Evolutionary conservation across 331 rosid genomes (phyloP).

Genomic region (Arachis monticola): DNA sequence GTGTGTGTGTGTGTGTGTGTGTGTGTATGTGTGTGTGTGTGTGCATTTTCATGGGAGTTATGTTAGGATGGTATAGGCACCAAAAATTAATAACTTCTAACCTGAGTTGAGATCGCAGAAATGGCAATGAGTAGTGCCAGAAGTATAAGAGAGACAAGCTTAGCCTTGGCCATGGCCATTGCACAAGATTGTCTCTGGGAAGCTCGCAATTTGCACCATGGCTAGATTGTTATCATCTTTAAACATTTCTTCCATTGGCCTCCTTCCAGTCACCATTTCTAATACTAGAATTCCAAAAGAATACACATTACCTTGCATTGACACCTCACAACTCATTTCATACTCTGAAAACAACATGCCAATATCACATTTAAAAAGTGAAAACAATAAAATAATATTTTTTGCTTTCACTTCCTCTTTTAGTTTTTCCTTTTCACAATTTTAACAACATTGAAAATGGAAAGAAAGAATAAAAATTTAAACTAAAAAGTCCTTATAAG

Average conservation of each 20-base stretch:
- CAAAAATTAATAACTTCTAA: neutral
- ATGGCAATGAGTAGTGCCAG: conserved; percentile 50
- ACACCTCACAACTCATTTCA: neutral
- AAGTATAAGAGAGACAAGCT: conserved; percentile 52
- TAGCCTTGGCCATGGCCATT: conserved; percentile 41
- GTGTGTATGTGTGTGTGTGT: no score
- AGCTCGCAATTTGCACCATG: neutral
- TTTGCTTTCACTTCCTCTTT: no score
- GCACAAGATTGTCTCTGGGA: conserved; percentile 3
- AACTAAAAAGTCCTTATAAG: no score
- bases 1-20: no score
- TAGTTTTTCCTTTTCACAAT: no score
- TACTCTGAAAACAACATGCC: neutral
- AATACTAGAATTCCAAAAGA: neutral
- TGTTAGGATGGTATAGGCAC: neutral
- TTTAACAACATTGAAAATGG: no score
- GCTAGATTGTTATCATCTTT: no score
- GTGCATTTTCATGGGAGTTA: conserved; percentile 7
- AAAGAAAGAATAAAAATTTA: no score
- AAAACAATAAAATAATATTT: no score
- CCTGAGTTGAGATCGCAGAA: conserved; percentile 57
- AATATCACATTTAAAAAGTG: no score
- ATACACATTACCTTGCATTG: neutral
- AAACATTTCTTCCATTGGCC: neutral
- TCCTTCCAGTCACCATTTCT: neutral